Conservation (phyloP, 352 stramenopile genomes). For the Phytophthora foliorum region DNA sequence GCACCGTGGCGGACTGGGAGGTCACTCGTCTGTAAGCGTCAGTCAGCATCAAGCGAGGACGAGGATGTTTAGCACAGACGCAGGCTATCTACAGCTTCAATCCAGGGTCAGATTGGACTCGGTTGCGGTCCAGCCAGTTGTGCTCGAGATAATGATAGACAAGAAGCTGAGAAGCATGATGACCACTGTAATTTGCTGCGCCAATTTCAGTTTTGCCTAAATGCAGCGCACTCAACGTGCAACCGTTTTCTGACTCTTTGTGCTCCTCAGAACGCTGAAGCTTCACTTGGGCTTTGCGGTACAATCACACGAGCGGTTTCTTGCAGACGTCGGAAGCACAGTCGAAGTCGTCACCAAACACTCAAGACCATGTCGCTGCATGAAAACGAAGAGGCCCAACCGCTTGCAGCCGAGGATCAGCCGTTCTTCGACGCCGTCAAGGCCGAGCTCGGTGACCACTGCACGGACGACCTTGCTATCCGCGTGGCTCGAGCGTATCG, state of each 20-base stretch:
- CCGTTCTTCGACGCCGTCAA: slow-evolving; percentile 69
- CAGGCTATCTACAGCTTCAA: slow-evolving; percentile 5
- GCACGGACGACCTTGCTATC: slow-evolving; percentile 72
- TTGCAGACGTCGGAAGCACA: neutral
- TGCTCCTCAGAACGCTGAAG: slow-evolving; percentile 27
- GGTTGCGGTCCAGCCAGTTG: slow-evolving; percentile 6
- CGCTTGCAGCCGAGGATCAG: slow-evolving; percentile 62
- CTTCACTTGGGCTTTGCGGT: slow-evolving; percentile 30
- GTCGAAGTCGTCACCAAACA: slow-evolving; percentile 3
- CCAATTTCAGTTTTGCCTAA: slow-evolving; percentile 33
- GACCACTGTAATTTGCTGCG: neutral
- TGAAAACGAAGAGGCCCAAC: slow-evolving; percentile 58
- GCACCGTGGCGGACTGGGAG: slow-evolving; percentile 84
- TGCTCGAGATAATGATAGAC: slow-evolving; percentile 46
- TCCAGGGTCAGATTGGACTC: too few species aligned
- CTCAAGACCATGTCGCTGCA: slow-evolving; percentile 38
- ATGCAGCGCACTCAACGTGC: slow-evolving; percentile 20
- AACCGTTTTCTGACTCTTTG: slow-evolving; percentile 35
- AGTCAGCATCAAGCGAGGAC: slow-evolving; percentile 16
- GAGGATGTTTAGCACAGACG: slow-evolving; percentile 1
- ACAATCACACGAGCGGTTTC: slow-evolving; percentile 26
- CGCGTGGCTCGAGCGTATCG: slow-evolving; percentile 70
- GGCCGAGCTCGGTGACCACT: slow-evolving; percentile 56
- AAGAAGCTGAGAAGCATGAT: slow-evolving; percentile 25
- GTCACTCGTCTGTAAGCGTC: slow-evolving; percentile 65